Conservation (phyloP, 73 alveolate species). For the Tetrahymena malaccensis region DNA sequence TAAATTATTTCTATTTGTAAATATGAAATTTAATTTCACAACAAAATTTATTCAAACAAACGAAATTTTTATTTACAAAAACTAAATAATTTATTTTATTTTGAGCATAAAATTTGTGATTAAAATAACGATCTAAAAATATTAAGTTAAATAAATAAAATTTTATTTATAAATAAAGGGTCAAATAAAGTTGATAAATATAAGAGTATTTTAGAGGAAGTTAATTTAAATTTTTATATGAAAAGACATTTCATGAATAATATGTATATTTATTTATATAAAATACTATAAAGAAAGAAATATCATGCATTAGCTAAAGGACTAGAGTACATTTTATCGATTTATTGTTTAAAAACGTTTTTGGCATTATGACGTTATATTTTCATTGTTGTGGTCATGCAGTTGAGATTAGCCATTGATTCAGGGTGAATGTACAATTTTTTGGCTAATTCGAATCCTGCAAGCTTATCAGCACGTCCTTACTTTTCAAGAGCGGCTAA, state of each 20-base stretch:
- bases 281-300: background rate
- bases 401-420: background rate
- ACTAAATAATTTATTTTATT: too few relatives aligned
- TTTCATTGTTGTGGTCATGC: conserved; percentile 3
- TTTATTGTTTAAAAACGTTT: background rate
- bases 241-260: background rate
- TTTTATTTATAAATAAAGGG: too few relatives aligned
- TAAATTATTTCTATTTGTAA: too few relatives aligned
- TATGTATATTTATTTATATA: background rate
- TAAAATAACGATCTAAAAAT: too few relatives aligned
- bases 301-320: background rate
- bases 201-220: too few relatives aligned
- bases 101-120: too few relatives aligned
- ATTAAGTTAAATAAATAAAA: too few relatives aligned
- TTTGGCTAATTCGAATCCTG: background rate
- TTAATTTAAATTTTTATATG: background rate
- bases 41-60: too few relatives aligned
- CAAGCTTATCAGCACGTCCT: background rate
- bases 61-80: too few relatives aligned
- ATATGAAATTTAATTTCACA: too few relatives aligned
- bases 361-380: conserved; percentile 2
- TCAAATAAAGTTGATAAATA: too few relatives aligned
- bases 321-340: conserved; percentile 1
- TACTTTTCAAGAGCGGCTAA: background rate
- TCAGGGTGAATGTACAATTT: conserved; percentile 10